phyloP scores from a whole-genome alignment of 2,329 filamentous ascomycete genomes.

The Arthrobotrys sinensis region DNA sequence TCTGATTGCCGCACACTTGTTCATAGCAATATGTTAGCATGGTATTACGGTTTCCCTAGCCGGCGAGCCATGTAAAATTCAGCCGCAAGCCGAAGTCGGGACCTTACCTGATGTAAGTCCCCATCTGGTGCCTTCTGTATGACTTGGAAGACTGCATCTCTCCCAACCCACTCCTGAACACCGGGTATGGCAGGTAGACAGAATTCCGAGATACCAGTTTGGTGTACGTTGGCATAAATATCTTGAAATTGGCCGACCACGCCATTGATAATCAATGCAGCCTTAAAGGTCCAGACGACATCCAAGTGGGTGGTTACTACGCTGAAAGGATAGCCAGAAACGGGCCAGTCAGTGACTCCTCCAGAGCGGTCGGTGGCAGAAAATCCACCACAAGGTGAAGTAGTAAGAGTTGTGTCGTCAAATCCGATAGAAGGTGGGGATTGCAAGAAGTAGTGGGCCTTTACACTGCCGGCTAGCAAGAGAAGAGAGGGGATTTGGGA shows the following conservation, averaged over 20 bases:
- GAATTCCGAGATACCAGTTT: slow-evolving; percentile 31
- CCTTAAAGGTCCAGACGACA: slow-evolving; percentile 35
- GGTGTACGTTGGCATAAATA: slow-evolving; percentile 33
- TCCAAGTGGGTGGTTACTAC: slow-evolving; percentile 27
- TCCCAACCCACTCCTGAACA: slow-evolving; percentile 4
- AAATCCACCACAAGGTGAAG: slow-evolving; percentile 24
- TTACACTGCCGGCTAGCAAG: not conserved
- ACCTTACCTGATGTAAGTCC: slow-evolving; percentile 6
- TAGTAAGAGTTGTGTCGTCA: slow-evolving; percentile 15
- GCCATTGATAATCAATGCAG: not conserved
- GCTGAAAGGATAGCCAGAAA: slow-evolving; percentile 22
- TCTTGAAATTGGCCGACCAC: not conserved
- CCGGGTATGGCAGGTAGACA: slow-evolving; percentile 21
- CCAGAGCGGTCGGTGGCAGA: slow-evolving; percentile 18
- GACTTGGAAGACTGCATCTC: slow-evolving; percentile 23
- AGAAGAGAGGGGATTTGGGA: not conserved
- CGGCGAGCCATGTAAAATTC: not conserved
- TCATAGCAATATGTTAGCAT: not conserved
- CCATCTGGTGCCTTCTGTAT: slow-evolving; percentile 23
- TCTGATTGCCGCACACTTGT: slow-evolving; percentile 25
- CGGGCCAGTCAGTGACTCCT: slow-evolving; percentile 26
- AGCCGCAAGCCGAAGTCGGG: not conserved
- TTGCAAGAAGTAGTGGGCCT: slow-evolving; percentile 22
- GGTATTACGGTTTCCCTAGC: no score
- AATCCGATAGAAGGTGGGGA: slow-evolving; percentile 27